Base-by-base conservation (phyloP, 805 yeast genomes). In the Pichia cabralensis region DNA sequence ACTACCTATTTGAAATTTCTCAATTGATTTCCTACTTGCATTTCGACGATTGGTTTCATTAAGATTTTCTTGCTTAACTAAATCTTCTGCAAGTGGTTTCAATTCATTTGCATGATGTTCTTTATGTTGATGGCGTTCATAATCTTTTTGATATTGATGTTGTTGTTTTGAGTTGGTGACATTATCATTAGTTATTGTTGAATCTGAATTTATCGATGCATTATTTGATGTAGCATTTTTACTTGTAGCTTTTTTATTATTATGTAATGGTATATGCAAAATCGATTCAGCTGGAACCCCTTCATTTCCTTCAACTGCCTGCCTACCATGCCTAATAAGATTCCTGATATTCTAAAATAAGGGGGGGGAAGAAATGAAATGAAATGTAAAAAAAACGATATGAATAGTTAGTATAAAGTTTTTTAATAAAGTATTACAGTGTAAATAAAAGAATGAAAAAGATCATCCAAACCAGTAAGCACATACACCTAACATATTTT, bases 271-370 rank as follows among this genome's bases (percentile, higher is more conserved):
- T n/a, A n/a, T n/a, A n/a, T n/a, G n/a, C n/a, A n/a, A n/a, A n/a
- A n/a, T n/a, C n/a, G n/a, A n/a, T n/a, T n/a, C n/a, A n/a, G n/a
- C n/a, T n/a, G n/a, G n/a, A n/a, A n/a, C n/a, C n/a, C n/a, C n/a
- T n/a, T n/a, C 22, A 16, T 20, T 17, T 6, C 24, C 8, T 4
- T 34, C 38, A 1, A 25, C 58, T 6, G 63, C 64, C 32, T 60
- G 62, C 38, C 50, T 61, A 13, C 69, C 69, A 36, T 63, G 67
- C 35, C 68, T 56, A 33, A 64, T 64, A 37, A 63, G 61, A 38
- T 64, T 61, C 45, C 60, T 61, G 24, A 64, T 45, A 46, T 61
- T 62, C 33, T 34, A 13, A n/a, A 31, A 19, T 12, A 31, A 11
- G 8, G 6, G 4, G 14, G n/a, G n/a, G n/a, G n/a, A n/a, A n/a